Evolutionary conservation across 495 filamentous ascomycete species (phyloP).

Genomic region (Aspergillus conjunctus): DNA sequence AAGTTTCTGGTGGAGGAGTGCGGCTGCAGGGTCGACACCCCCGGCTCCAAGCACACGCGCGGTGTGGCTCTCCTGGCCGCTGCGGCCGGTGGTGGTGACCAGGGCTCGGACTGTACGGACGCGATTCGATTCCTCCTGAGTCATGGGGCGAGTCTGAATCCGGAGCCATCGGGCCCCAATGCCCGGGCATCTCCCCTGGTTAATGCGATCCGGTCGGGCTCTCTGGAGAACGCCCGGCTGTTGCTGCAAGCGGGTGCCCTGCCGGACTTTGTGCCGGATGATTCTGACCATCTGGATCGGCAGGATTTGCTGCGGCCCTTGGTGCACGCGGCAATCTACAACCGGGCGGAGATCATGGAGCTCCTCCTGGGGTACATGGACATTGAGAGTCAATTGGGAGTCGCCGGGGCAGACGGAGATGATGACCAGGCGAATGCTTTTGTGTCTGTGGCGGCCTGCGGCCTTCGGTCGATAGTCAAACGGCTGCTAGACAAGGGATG

Average conservation of each 20-base stretch:
- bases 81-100: background rate
- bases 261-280: background rate
- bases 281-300: too few relatives aligned
- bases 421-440: background rate
- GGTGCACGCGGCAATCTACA: background rate
- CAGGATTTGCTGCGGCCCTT: too few relatives aligned
- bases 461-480: background rate
- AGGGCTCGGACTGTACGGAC: background rate
- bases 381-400: background rate
- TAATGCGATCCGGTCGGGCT: background rate
- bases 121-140: background rate
- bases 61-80: too few relatives aligned
- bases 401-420: background rate
- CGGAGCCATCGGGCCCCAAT: too few relatives aligned
- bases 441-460: background rate
- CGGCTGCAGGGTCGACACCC: background rate
- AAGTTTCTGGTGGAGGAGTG: background rate
- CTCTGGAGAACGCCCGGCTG: background rate
- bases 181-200: background rate
- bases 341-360: background rate
- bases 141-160: background rate
- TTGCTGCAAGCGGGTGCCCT: background rate
- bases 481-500: background rate
- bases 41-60: too few relatives aligned
- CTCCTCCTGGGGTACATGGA: background rate